These are phyloP conservation scores for Pseudogymnoascus sp. DNA, from an alignment of 2,329 filamentous ascomycete species.

Conservation along the genomic window DNA sequence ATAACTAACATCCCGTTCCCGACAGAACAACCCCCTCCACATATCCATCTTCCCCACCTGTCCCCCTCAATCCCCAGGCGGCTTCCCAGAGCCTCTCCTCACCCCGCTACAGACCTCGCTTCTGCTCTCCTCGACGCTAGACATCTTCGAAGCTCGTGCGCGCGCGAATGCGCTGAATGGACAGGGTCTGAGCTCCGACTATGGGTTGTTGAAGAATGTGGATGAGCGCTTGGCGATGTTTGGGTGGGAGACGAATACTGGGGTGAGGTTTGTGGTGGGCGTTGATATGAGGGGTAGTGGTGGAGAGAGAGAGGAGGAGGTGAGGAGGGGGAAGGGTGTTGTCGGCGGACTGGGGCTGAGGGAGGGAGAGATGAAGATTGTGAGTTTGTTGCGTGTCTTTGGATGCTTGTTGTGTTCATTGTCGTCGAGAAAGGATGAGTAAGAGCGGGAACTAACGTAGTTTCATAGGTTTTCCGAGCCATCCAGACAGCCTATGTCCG, in stretches of 20 bases:
- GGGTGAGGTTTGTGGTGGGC: constrained; percentile 80
- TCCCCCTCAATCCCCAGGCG: constrained; percentile 31
- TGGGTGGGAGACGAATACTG: constrained; percentile 94
- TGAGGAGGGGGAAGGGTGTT: constrained; percentile 24
- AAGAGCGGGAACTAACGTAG: constrained; percentile 12
- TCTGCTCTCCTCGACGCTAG: constrained; percentile 80
- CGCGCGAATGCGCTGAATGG: constrained; percentile 52
- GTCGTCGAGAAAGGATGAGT: neutral
- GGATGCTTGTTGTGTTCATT: neutral
- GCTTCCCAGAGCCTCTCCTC: constrained; percentile 45
- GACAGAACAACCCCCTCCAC: constrained; percentile 90
- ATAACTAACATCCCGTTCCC: neutral
- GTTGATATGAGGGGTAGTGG: constrained; percentile 77
- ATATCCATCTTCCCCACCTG: constrained; percentile 71
- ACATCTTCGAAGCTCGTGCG: constrained; percentile 83
- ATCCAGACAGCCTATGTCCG: constrained; percentile 88
- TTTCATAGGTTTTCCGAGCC: constrained; percentile 66
- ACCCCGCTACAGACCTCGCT: constrained; percentile 85
- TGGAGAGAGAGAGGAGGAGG: constrained; percentile 12
- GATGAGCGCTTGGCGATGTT: constrained; percentile 91
- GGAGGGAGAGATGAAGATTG: constrained; percentile 81
- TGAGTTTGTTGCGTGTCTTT: constrained; percentile 31
- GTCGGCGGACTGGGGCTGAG: constrained; percentile 56
- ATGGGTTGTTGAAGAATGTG: constrained; percentile 83
- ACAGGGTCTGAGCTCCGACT: constrained; percentile 63